phyloP scores from a whole-genome alignment of 805 yeast genomes.

The Yarrowia osloensis region DNA sequence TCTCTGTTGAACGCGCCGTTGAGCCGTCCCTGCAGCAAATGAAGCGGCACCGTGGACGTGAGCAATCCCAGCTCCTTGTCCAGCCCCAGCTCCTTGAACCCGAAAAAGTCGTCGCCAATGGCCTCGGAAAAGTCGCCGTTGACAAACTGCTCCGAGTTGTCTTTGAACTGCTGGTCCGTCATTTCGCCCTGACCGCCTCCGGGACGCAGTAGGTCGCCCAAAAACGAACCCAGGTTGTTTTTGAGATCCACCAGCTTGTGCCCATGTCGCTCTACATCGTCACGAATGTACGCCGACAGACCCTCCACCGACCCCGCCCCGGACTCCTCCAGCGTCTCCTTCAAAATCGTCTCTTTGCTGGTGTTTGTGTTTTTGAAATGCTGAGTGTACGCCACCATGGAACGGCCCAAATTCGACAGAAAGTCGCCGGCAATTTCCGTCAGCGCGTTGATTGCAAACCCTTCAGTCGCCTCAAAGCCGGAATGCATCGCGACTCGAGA shows the following conservation, averaged over 20 bases:
- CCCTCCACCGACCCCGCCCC: constrained; percentile 76
- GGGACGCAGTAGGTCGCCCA: constrained; percentile 83
- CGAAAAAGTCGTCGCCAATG: constrained; percentile 89
- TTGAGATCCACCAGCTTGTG: constrained; percentile 69
- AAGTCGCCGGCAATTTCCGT: constrained; percentile 84
- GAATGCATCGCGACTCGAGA: constrained; percentile 84
- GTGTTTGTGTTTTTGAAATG: constrained; percentile 37
- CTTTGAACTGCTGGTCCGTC: constrained; percentile 77
- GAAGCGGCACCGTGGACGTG: constrained; percentile 85
- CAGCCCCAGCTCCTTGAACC: constrained; percentile 89
- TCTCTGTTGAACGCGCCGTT: constrained; percentile 46
- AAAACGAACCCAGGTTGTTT: constrained; percentile 62
- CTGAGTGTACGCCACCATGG: constrained; percentile 69
- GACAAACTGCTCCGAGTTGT: constrained; percentile 89
- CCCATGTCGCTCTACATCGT: constrained; percentile 68
- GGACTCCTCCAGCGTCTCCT: constrained; percentile 72
- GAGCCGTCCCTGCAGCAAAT: constrained; percentile 75
- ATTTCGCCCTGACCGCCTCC: constrained; percentile 59
- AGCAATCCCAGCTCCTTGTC: constrained; percentile 88
- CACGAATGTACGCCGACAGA: constrained; percentile 70
- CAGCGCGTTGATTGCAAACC: constrained; percentile 72
- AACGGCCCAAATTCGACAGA: constrained; percentile 68
- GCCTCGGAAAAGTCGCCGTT: constrained; percentile 94
- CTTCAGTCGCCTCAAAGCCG: constrained; percentile 85
- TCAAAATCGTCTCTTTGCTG: constrained; percentile 51